Evolutionary conservation across 2,329 filamentous ascomycete species (phyloP), one percentile per base, ranked within the genome.

Genomic region (Fusarium ambrosium): DNA sequence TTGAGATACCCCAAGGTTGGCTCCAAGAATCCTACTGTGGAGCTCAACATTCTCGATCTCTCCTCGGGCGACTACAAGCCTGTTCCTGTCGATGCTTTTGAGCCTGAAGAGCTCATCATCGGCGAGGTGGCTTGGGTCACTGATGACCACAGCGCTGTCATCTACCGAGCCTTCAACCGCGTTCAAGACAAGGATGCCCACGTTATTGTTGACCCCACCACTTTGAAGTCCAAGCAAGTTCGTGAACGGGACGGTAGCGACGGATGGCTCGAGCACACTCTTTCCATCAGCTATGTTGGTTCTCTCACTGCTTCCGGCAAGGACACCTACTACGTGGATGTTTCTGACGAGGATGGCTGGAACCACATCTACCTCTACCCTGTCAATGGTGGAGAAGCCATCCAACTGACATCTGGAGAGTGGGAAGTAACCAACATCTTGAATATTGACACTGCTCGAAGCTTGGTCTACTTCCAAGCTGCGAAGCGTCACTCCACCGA

Each of bases 51-150:
- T 1, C 82, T 93, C 4, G 84, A 89, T 22, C 80, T 93, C 14
- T 83, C 83, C 4, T 84, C 85, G 3, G 83, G 85, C 7, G 81
- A 87, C 48, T 82, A 84, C 55, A 83, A 83, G 2, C 77, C 84
- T 0, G 82, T 92, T 3, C 79, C 87, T 0, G 86, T 92, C 22
- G 86, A 89, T 18, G 89, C 88, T 0, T 93, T 91, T 78, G 82
- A 87, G 10, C 84, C 86, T 0, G 87, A 92, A 10, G 89, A 93
- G 63, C 84, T 92, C 29, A 88, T 94, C 59, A 87, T 94, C 60
- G 91, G 92, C 3, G 92, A 94, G 79, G 88, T 94, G 5, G 86
- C 88, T 0, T 94, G 92, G 92, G 83, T 93, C 22, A 93, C 91
- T 0, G 87, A 90, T 9, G 83, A 83, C 6, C 91, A 93, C 78